Evolutionary conservation across 108 stramenopile species (phyloP).

Genomic region (Stephanodiscus triporus): DNA sequence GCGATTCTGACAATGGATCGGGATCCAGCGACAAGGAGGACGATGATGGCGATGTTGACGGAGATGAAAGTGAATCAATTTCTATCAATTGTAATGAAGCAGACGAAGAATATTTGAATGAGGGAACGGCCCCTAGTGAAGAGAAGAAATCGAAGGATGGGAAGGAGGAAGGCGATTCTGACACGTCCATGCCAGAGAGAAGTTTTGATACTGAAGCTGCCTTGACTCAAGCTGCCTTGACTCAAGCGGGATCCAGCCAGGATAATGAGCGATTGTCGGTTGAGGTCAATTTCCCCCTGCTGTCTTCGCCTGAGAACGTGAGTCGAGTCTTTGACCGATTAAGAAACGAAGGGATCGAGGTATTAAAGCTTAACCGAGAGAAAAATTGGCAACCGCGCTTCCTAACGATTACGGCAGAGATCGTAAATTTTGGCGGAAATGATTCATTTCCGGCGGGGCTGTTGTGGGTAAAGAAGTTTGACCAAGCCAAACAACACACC

Average conservation of each 20-base stretch:
- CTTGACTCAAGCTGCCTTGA: neutral
- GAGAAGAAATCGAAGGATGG: neutral
- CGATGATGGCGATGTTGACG: neutral
- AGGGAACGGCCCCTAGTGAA: neutral
- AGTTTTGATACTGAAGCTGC: neutral
- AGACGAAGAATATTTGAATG: constrained; percentile 4
- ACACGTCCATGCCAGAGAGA: constrained; percentile 5
- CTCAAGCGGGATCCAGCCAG: constrained; percentile 17
- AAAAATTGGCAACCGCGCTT: constrained; percentile 79
- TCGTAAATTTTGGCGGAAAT: constrained; percentile 37
- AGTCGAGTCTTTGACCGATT: constrained; percentile 59
- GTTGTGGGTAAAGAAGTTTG: constrained; percentile 55
- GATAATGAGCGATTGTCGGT: constrained; percentile 28
- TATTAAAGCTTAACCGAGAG: constrained; percentile 79
- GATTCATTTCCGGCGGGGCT: constrained; percentile 44
- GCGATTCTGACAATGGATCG: constrained; percentile 5
- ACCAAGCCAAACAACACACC: constrained; percentile 31
- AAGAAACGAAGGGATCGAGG: constrained; percentile 62
- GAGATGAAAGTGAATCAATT: neutral
- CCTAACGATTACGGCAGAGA: constrained; percentile 77
- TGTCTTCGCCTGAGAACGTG: constrained; percentile 27
- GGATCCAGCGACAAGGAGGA: neutral
- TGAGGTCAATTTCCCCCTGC: constrained; percentile 16
- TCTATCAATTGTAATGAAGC: constrained; percentile 4
- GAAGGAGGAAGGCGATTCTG: neutral